Base-by-base conservation (phyloP, 176 grass and related monocot species). In the Musa schizocarpa region DNA sequence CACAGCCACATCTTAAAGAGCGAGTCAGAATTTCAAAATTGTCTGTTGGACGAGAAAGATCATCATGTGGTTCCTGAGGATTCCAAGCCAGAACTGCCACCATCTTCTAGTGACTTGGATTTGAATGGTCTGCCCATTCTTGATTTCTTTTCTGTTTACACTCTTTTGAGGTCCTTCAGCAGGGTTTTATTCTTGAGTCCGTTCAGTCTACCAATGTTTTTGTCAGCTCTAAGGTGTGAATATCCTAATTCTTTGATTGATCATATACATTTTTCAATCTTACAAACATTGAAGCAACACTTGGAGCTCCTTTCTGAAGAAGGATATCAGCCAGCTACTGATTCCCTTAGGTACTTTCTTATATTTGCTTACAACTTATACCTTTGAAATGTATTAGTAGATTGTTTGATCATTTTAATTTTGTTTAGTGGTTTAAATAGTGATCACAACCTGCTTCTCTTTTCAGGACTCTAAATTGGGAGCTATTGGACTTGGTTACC, bases 401-500 rank as follows among this genome's bases (percentile, higher is more conserved):
- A 54, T 16, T 76, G 51, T 65, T 22, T 55, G 21, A 57, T 76
- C 52, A 10, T 27, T 34, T 48, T 71, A 73, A 50, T 21, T 14
- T 52, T 50, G n/a, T 34, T 56, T 69, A 17, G 54, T 43, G 27
- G 53, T 52, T 63, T 78, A 66, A 63, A 51, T 68, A 58, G 64
- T 68, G 6, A 11, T 61, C 49, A 17, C 25, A 82, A 19, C 43
- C 25, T 73, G 23, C 78, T 70, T 77, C 24, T 87, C 53, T 87
- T 26, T 78, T 57, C 82, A 99, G 96, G 91, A 92, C 85, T 82
- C 88, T 99, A 74, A 99, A 99, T 69, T 99, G 96, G 96, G 91
- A 91, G 70, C 84, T 99, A 16, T 79, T 99, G 65, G 91, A 99
- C 83, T 83, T 91, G 75, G 83, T 90, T 71, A 99, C 96, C 8